Evolutionary conservation across 352 stramenopile genomes (phyloP), one percentile per base, ranked within the genome.

Genomic region (Phytophthora tubulina): DNA sequence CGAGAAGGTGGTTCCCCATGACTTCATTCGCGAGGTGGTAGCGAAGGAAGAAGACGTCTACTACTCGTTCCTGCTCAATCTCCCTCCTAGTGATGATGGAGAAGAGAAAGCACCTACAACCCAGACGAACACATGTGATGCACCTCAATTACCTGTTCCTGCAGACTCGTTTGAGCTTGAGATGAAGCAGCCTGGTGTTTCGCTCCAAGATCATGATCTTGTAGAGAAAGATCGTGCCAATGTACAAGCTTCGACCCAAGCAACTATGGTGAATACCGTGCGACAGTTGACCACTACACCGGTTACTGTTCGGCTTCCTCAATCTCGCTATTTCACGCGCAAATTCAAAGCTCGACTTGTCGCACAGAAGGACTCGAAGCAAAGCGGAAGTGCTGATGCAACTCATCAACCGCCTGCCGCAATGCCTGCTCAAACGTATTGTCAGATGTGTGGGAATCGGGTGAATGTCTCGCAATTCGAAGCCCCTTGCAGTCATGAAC

Each of bases 1-100:
- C 44, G 51, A 65, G 33, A 73, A 55, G 9, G 35, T 59, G 30
- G 63, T 91, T 11, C 67, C 77, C 2, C 6, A 63, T 42, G 70
- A 81, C 15, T 74, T 70, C 46, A 38, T 89, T 13, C 50, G 35
- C 0, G 45, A 66, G 11, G 73, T 84, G 32, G 35, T 89, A 15
- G 71, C 76, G 15, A 44, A 68, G 11, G 59, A 67, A n/a, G 81
- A 89, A 70, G 32, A 78, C 3, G 57, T 46, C 4, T 91, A 86
- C 55, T 89, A 91, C 53, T 55, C 52, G 32, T 82, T 70, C 31
- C 54, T 89, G 32, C 10, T 80, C 30, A 54, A 51, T 17, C 63
- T 63, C 33, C 13, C 67, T 46, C 13, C 15, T 44, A 31, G 3
- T 31, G 39, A 31, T 14, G 38, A 30, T 14, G 13, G 6, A 3